Evolutionary conservation across 345 rosid species (phyloP).

Genomic region (Microthlaspi erraticum): DNA sequence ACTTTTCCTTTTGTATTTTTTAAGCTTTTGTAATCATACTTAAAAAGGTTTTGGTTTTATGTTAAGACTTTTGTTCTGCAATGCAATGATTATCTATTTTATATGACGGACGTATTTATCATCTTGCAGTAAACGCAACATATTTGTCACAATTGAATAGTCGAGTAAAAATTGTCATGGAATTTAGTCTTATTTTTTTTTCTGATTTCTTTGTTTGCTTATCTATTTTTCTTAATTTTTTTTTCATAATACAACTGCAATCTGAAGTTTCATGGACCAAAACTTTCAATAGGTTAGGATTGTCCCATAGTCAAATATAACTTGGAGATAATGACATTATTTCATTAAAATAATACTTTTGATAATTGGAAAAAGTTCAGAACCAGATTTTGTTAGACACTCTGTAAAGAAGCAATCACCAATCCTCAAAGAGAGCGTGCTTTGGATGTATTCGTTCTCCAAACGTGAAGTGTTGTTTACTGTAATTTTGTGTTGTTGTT

Average conservation of each 20-base stretch:
- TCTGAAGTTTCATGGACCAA: background rate
- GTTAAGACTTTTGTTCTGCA: too few species aligned
- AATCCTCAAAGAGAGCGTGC: background rate
- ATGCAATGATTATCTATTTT: too few species aligned
- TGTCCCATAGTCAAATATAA: background rate
- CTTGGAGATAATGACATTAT: background rate
- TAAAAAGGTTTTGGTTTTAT: too few species aligned
- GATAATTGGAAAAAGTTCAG: background rate
- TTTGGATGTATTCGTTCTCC: conserved; percentile 31
- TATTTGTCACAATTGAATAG: background rate
- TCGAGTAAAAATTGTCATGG: background rate
- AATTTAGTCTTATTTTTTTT: background rate
- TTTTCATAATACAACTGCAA: background rate
- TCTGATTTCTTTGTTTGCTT: background rate
- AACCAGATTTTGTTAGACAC: background rate
- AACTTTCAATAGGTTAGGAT: background rate
- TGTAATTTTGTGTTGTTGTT: too few species aligned
- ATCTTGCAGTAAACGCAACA: too few species aligned
- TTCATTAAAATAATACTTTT: background rate
- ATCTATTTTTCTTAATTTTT: background rate
- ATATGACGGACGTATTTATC: too few species aligned
- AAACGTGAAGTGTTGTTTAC: background rate
- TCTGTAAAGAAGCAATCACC: background rate
- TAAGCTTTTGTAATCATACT: too few species aligned
- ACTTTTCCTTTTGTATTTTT: too few species aligned